Conservation (phyloP, 2,329 filamentous ascomycete species). For the Monilinia fructicola region DNA sequence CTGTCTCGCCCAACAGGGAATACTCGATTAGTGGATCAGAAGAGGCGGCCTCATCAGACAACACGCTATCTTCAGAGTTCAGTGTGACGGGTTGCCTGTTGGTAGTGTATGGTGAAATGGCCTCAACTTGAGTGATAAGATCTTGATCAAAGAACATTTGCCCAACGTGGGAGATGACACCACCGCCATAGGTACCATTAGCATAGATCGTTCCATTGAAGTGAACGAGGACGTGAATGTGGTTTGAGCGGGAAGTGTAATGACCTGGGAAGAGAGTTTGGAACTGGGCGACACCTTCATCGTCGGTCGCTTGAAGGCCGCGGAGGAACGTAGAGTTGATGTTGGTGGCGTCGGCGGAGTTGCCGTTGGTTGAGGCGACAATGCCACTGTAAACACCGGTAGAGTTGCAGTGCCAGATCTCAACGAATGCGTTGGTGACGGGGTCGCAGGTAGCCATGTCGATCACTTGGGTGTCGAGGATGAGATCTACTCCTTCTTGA, state of each 20-base stretch:
- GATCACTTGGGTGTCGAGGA: conserved; percentile 45
- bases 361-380: conserved; percentile 46
- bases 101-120: conserved; percentile 47
- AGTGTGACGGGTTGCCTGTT: conserved; percentile 49
- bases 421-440: conserved; percentile 41
- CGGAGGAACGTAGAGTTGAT: conserved; percentile 46
- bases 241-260: conserved; percentile 7
- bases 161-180: conserved; percentile 57
- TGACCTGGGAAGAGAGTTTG: not conserved
- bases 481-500: conserved; percentile 44
- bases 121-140: conserved; percentile 54
- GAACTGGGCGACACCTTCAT: conserved; percentile 46
- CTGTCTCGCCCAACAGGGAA: conserved; percentile 11
- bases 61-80: conserved; percentile 48
- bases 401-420: conserved; percentile 46
- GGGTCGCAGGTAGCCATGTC: conserved; percentile 46
- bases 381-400: conserved; percentile 45
- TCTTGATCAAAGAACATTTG: conserved; percentile 65
- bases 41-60: conserved; percentile 11
- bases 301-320: conserved; percentile 45
- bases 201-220: conserved; percentile 43
- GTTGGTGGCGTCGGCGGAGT: conserved; percentile 42
- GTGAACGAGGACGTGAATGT: conserved; percentile 39
- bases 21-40: conserved; percentile 18
- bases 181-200: conserved; percentile 36